These are phyloP conservation scores for Candida khao-thaluensis DNA, from an alignment of 805 yeast species.

Conservation along the genomic window DNA sequence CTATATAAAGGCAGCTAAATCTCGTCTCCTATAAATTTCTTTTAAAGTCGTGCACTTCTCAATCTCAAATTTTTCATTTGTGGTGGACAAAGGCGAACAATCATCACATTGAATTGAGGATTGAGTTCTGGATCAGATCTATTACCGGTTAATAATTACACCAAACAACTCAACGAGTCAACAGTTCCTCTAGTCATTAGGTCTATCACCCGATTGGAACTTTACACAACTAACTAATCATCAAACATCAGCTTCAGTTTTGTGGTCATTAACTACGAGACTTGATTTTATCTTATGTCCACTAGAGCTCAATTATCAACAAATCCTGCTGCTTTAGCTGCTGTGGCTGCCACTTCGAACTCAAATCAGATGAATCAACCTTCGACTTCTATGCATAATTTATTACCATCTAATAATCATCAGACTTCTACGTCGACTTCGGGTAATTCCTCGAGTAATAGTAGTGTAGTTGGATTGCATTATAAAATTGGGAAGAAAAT, in stretches of 20 bases:
- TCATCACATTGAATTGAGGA: constrained; percentile 3
- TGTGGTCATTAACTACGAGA: constrained; percentile 4
- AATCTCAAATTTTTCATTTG: constrained; percentile 8
- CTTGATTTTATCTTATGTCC: constrained; percentile 11
- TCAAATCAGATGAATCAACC: constrained; percentile 11
- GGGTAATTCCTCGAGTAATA: constrained; percentile 24
- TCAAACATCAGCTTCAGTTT: not conserved
- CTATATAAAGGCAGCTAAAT: no score
- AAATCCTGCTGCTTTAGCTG: constrained; percentile 18
- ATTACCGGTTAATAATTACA: no score
- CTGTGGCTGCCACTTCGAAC: constrained; percentile 18
- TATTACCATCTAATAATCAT: constrained; percentile 1
- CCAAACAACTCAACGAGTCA: no score
- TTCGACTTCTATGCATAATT: constrained; percentile 3
- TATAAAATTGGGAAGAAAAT: constrained; percentile 96
- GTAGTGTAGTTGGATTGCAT: constrained; percentile 81
- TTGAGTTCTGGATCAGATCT: constrained; percentile 1
- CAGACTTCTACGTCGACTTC: constrained; percentile 2
- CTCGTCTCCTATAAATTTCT: constrained; percentile 4
- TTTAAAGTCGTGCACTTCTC: constrained; percentile 2
- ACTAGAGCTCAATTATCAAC: constrained; percentile 17
- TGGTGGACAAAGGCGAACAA: constrained; percentile 9
- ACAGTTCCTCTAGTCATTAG: no score
- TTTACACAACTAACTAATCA: no score
- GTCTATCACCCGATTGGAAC: no score